Percentiles rank a stretch among this genome's conserved stretches.
Conservation (phyloP, 1,284 basidiomycete genomes). For the Heterobasidion parviporum region DNA sequence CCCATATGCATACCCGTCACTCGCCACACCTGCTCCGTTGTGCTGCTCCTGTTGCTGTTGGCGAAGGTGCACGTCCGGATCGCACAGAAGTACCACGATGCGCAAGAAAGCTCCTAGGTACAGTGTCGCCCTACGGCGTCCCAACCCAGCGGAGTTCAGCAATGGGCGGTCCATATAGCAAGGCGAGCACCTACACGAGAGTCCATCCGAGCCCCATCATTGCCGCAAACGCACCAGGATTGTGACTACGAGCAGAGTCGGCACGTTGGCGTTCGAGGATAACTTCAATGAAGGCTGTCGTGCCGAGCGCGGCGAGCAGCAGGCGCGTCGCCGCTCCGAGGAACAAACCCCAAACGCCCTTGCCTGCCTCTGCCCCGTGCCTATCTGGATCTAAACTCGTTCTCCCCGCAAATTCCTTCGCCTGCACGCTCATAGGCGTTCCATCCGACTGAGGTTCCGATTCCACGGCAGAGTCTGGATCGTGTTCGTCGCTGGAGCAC, state of each 20-base stretch:
- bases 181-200: constrained; percentile 6
- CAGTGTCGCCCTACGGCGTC: constrained; percentile 2
- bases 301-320: constrained; percentile 8
- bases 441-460: no score
- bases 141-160: no score
- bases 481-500: background rate
- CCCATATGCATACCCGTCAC: no score
- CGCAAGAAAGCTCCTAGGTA: constrained; percentile 7
- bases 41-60: no score
- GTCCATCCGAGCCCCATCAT: constrained; percentile 10
- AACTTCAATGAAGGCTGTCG: constrained; percentile 7
- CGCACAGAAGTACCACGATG: constrained; percentile 3
- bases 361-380: background rate
- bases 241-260: no score
- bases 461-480: background rate
- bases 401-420: background rate
- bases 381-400: background rate
- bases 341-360: background rate
- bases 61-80: background rate
- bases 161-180: no score
- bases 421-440: background rate
- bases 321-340: constrained; percentile 6
- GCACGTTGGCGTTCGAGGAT: background rate
- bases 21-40: no score
- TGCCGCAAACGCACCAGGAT: constrained; percentile 5